Conservation (phyloP, 2,329 filamentous ascomycete species). For the Orbilia blumenaviensis region DNA sequence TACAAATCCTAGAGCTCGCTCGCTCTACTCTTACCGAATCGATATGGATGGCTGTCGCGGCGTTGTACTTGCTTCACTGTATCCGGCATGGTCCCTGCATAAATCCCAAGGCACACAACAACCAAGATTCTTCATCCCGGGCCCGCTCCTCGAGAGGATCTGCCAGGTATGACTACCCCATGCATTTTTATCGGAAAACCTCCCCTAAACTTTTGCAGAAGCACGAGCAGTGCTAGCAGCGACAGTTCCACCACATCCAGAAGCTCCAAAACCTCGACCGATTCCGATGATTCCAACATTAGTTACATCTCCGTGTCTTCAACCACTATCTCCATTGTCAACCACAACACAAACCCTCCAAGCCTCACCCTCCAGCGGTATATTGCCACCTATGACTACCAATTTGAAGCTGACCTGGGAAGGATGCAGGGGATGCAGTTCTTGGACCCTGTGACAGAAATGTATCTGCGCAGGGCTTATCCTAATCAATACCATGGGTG, state of each 20-base stretch:
- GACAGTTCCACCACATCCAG: background rate
- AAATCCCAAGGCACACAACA: background rate
- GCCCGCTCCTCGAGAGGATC: background rate
- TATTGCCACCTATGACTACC: background rate
- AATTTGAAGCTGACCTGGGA: slow-evolving; percentile 20
- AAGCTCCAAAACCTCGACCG: background rate
- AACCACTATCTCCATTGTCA: background rate
- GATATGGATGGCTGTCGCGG: background rate
- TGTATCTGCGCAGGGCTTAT: background rate
- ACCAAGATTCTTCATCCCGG: background rate
- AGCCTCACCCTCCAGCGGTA: background rate
- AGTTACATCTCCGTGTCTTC: background rate
- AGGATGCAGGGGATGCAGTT: background rate
- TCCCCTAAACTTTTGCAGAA: no score
- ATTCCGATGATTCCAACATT: background rate
- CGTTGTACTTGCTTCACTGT: background rate
- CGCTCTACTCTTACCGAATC: slow-evolving; percentile 25
- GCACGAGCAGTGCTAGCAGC: background rate
- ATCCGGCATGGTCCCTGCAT: background rate
- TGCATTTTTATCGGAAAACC: background rate
- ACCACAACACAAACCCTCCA: background rate
- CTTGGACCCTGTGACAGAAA: background rate
- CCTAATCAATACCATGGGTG: background rate
- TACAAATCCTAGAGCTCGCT: background rate
- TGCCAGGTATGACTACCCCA: background rate